A percentile compares a stretch with the other conserved stretches of the same genome.
Conservation (phyloP, 2,329 filamentous ascomycete genomes). For the Beauveria asiatica region DNA sequence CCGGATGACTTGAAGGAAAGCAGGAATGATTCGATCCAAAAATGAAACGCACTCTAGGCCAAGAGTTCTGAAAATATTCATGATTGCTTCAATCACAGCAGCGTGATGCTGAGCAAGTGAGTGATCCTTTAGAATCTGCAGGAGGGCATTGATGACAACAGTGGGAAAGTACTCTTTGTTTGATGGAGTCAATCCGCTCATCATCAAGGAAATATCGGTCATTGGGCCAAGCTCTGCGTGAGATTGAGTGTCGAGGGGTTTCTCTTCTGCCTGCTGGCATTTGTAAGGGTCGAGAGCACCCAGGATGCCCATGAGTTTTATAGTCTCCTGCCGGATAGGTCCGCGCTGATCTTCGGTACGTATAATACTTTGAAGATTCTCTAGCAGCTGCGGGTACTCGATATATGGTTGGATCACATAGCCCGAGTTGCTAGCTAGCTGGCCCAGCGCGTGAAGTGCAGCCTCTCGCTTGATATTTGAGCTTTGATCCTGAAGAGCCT, state of each 20-base stretch:
- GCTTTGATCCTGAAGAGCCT: conserved; percentile 87
- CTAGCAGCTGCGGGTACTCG: conserved; percentile 88
- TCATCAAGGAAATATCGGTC: conserved; percentile 94
- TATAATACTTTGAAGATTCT: conserved; percentile 88
- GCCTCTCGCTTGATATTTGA: conserved; percentile 86
- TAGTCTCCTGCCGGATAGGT: conserved; percentile 81
- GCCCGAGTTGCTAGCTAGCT: conserved; percentile 89
- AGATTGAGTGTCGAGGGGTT: conserved; percentile 70
- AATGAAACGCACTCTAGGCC: conserved; percentile 95
- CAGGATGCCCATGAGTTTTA: conserved; percentile 91
- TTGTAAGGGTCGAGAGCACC: conserved; percentile 94
- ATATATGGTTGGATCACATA: conserved; percentile 96
- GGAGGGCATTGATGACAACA: conserved; percentile 90
- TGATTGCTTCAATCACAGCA: conserved; percentile 91
- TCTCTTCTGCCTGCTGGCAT: conserved; percentile 89
- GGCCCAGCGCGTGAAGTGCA: conserved; percentile 80
- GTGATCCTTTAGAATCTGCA: conserved; percentile 84
- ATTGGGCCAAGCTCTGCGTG: conserved; percentile 55
- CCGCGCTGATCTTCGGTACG: conserved; percentile 81
- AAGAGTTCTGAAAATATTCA: conserved; percentile 96
- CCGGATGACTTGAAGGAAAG: conserved; percentile 82
- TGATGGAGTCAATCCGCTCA: conserved; percentile 91
- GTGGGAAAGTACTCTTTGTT: conserved; percentile 98
- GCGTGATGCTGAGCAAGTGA: conserved; percentile 89
- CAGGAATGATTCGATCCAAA: conserved; percentile 86